Evolutionary conservation across 2,329 filamentous ascomycete species (phyloP).

Genomic region (Diaporthe sp.): DNA sequence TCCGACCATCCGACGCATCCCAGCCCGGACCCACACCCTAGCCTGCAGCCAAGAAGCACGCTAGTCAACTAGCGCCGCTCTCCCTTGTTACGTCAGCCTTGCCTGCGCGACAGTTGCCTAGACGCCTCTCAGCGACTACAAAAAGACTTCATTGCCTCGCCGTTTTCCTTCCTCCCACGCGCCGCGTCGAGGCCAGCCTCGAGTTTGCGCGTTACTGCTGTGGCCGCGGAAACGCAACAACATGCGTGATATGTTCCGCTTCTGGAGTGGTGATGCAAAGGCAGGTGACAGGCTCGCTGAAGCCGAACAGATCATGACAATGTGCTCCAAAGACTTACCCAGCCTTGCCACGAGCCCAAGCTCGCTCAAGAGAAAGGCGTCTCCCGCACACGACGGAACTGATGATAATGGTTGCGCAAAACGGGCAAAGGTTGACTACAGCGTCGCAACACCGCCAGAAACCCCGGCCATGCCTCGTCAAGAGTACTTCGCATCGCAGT

Average conservation of each 20-base stretch:
- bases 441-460: constrained; percentile 45
- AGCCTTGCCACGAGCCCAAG: constrained; percentile 40
- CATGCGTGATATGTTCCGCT: constrained; percentile 66
- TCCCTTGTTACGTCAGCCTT: constrained; percentile 49
- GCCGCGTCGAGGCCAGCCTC: constrained; percentile 13
- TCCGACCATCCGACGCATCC: constrained; percentile 42
- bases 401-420: constrained; percentile 53
- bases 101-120: constrained; percentile 36
- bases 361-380: constrained; percentile 56
- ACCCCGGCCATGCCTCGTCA: constrained; percentile 41
- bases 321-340: constrained; percentile 23
- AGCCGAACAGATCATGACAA: constrained; percentile 55
- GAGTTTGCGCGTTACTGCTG: constrained; percentile 34
- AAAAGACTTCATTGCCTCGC: constrained; percentile 6
- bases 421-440: constrained; percentile 56
- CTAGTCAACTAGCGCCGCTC: constrained; percentile 37
- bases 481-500: constrained; percentile 41
- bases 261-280: constrained; percentile 70
- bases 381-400: constrained; percentile 47
- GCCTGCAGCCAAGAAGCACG: constrained; percentile 37
- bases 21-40: constrained; percentile 31
- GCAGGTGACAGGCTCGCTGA: constrained; percentile 65
- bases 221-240: constrained; percentile 54
- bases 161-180: neutral
- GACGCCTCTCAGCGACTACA: constrained; percentile 38